Evolutionary conservation across 2,329 filamentous ascomycete genomes (phyloP), one percentile per base, ranked within the genome.

Genomic region (Balansia obtecta): DNA sequence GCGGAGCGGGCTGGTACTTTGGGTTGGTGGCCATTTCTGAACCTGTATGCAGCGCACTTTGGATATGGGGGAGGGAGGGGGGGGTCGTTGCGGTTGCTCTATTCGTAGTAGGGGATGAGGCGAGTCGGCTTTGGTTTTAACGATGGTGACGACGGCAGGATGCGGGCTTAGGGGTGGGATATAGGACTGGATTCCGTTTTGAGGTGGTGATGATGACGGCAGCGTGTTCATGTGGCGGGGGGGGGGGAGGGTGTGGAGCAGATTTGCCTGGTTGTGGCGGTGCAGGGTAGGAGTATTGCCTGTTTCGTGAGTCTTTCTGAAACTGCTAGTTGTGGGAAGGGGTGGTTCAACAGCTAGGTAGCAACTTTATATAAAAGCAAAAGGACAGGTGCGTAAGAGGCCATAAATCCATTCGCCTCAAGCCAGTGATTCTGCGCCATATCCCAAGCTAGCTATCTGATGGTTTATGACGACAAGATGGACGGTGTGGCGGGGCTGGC

Each of bases 1-100:
- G 85, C 20, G 89, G 82, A 60, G 88, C 88, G 48, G 82, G 78
- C 57, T 85, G 77, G 68, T 96, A 97, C 70, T 91, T 93, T 48
- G 88, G 75, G 59, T 80, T 88, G 54, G 82, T 75, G 46, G 84
- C 77, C 86, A 91, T 91, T 59, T 59, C 4, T 12, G 18, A 10
- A 32, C 20, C 20, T 16, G 15, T n/a, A 22, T 11, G 15, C 12
- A 12, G 33, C 27, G 33, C 38, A 27, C 15, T 9, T 18, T 18
- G 18, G 10, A 9, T 2, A 13, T 42, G 2, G 18, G 20, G 2
- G 18, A n/a, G n/a, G n/a, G n/a, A n/a, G n/a, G n/a, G n/a, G n/a
- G n/a, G n/a, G n/a, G n/a, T n/a, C 18, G 40, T 20, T 42, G n/a
- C 18, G 5, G 20, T 6, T 42, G 12, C 1, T 44, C 9, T 30